These are phyloP conservation scores for Pachyrhizus erosus DNA, from an alignment of 306 rosid species.

Conservation along the genomic window DNA sequence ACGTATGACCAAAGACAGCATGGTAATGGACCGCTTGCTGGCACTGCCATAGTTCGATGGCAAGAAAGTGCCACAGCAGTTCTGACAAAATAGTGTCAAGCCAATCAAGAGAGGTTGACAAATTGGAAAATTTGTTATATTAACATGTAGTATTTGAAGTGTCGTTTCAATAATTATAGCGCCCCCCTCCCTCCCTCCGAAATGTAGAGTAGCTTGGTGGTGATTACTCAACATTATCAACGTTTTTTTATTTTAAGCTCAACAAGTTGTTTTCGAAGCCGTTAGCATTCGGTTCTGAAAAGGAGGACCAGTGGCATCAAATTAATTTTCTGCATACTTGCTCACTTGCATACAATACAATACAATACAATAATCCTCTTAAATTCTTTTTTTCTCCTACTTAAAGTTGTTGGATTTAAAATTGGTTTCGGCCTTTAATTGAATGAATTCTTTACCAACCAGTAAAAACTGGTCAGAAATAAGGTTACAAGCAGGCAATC, in stretches of 20 bases:
- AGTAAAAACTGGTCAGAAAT: slow-evolving; percentile 43
- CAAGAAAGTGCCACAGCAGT: slow-evolving; percentile 85
- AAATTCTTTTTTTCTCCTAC: not conserved
- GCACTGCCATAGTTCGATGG: slow-evolving; percentile 47
- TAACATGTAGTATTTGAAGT: slow-evolving; percentile 45
- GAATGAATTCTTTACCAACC: slow-evolving; percentile 43
- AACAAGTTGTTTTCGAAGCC: not conserved
- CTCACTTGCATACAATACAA: not conserved
- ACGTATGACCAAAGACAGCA: slow-evolving; percentile 76
- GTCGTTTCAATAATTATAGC: not conserved
- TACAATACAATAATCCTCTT: not conserved
- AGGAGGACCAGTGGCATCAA: not conserved
- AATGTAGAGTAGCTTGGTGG: not conserved
- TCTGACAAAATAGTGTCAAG: no score
- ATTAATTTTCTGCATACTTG: not conserved
- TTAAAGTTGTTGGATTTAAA: slow-evolving; percentile 8
- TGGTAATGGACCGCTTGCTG: slow-evolving; percentile 76
- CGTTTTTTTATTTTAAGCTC: not conserved
- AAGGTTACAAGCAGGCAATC: slow-evolving; percentile 45
- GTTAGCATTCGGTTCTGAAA: not conserved
- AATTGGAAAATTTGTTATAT: slow-evolving; percentile 54
- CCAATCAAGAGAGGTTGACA: slow-evolving; percentile 58
- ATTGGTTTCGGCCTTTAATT: slow-evolving; percentile 33
- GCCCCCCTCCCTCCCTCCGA: not conserved
- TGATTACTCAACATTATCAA: not conserved